Conservation (phyloP, 371 early-diverging fungal species). For the Dichotomocladium elegans region DNA sequence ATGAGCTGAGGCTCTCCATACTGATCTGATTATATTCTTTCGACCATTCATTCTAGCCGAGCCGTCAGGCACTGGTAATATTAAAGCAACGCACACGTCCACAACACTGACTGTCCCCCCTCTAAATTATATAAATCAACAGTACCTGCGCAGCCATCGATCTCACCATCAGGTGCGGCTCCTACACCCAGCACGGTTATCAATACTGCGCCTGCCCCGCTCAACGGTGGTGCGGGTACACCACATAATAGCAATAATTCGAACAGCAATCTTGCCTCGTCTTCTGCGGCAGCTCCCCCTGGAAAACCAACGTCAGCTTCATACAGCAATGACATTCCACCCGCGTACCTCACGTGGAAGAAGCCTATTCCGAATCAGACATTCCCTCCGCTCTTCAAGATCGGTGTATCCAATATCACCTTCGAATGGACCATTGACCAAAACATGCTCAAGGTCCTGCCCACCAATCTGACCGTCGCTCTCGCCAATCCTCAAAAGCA, state of each 20-base stretch:
- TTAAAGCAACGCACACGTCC: neutral
- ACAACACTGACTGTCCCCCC: no score
- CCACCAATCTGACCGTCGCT: conserved; percentile 37
- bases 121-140: no score
- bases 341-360: conserved; percentile 45
- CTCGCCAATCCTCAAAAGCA: conserved; percentile 43
- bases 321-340: conserved; percentile 33
- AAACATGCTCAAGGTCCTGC: conserved; percentile 34
- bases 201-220: conserved; percentile 10
- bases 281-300: conserved; percentile 10
- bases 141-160: neutral
- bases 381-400: conserved; percentile 40
- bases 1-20: no score
- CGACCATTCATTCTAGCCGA: no score
- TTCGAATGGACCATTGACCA: conserved; percentile 43
- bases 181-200: neutral
- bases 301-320: conserved; percentile 39
- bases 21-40: no score
- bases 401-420: conserved; percentile 38
- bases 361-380: conserved; percentile 46
- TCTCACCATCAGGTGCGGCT: neutral
- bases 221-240: no score
- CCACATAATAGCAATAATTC: conserved; percentile 7
- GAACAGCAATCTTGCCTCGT: neutral
- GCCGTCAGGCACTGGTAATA: neutral